Conservation (phyloP, 345 rosid species). For the Odontarrhena argentea region DNA sequence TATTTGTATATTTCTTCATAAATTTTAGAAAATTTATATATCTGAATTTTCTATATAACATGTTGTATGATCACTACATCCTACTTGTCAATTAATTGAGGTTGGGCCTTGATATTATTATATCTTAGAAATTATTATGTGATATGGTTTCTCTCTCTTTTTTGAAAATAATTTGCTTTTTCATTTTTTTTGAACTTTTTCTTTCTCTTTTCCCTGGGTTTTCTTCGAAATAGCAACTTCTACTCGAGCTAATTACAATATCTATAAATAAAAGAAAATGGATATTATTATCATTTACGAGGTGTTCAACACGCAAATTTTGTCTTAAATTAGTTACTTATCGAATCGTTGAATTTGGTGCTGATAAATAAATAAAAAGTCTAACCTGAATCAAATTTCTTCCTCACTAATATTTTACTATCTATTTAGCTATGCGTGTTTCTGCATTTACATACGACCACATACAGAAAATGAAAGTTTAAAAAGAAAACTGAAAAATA, state of each 20-base stretch:
- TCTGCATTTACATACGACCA: slow-evolving; percentile 19
- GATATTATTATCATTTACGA: not conserved
- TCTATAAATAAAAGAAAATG: not conserved
- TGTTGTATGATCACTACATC: not conserved
- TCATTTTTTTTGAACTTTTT: not conserved
- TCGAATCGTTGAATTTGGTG: slow-evolving; percentile 9
- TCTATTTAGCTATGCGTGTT: slow-evolving; percentile 8
- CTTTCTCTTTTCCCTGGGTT: no score
- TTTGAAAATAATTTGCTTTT: not conserved
- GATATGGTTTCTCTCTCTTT: not conserved
- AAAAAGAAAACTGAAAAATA: not conserved
- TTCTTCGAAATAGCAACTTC: no score
- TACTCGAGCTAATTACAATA: not conserved
- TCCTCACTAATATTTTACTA: slow-evolving; percentile 5
- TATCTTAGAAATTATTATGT: not conserved
- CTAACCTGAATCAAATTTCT: slow-evolving; percentile 8
- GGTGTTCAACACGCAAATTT: not conserved
- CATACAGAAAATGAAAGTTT: not conserved
- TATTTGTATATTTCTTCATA: not conserved
- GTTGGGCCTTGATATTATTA: slow-evolving; percentile 1
- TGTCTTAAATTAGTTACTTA: slow-evolving; percentile 10
- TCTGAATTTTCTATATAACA: not conserved
- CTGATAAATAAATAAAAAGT: slow-evolving; percentile 24
- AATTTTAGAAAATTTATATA: not conserved
- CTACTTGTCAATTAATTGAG: slow-evolving; percentile 24